Evolutionary conservation across 441 rosid species (phyloP).

Genomic region (Euphorbia schlechtendalii): DNA sequence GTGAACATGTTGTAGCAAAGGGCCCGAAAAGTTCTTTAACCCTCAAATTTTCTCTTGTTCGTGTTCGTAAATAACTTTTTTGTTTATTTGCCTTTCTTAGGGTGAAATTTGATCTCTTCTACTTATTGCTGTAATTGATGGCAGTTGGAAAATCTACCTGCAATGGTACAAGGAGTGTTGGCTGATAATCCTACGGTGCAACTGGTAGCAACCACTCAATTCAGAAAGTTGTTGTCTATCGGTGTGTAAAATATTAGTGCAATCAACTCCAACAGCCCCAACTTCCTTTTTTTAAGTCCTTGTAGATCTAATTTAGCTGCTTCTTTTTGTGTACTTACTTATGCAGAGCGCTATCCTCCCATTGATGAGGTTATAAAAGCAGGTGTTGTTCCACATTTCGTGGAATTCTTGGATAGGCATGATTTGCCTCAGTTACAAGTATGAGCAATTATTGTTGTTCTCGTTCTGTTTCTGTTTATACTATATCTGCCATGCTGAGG

Average conservation of each 20-base stretch:
- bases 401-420: slow-evolving; percentile 72
- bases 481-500: not conserved
- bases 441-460: not conserved
- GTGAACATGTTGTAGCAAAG: too few relatives aligned
- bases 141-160: slow-evolving; percentile 74
- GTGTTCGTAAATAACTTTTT: not conserved
- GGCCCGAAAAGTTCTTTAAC: too few relatives aligned
- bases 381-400: slow-evolving; percentile 84
- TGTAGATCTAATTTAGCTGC: not conserved
- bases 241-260: slow-evolving; percentile 32
- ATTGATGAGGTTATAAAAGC: slow-evolving; percentile 75
- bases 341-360: slow-evolving; percentile 74
- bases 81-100: not conserved
- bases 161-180: slow-evolving; percentile 70
- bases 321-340: not conserved
- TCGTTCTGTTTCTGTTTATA: not conserved
- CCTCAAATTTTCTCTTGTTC: too few relatives aligned
- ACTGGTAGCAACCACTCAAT: slow-evolving; percentile 71
- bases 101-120: not conserved
- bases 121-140: slow-evolving; percentile 7
- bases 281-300: not conserved
- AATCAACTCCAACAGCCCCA: not conserved
- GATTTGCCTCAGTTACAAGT: slow-evolving; percentile 84
- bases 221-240: slow-evolving; percentile 71
- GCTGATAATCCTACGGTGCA: slow-evolving; percentile 52